These are phyloP conservation scores for Cutaneotrichosporon arboriforme DNA, from an alignment of 1,284 basidiomycete genomes.

Conservation along the genomic window DNA sequence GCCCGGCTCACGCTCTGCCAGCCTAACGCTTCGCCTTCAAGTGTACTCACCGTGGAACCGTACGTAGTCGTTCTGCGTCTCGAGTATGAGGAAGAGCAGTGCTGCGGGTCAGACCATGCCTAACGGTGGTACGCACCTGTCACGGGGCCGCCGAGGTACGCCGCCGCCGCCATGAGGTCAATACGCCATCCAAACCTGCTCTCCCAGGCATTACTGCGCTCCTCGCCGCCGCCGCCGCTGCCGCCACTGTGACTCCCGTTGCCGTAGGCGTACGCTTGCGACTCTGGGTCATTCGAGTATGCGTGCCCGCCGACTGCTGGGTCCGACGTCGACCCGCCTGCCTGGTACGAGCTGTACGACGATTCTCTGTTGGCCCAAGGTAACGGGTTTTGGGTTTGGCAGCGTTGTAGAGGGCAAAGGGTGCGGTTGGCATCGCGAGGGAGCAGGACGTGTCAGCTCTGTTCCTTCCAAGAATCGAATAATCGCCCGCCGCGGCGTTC, in stretches of 20 bases:
- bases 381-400: too few species aligned
- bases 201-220: conserved; percentile 62
- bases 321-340: conserved; percentile 52
- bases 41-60: conserved; percentile 64
- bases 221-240: conserved; percentile 50
- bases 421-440: too few species aligned
- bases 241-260: conserved; percentile 13
- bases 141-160: conserved; percentile 67
- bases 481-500: background rate
- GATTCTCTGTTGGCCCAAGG: conserved; percentile 29
- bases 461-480: too few species aligned
- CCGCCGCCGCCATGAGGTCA: conserved; percentile 62
- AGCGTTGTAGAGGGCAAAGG: too few species aligned
- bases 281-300: conserved; percentile 42
- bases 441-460: too few species aligned
- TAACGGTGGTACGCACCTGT: conserved; percentile 55
- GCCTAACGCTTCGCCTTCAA: too few species aligned
- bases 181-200: conserved; percentile 65
- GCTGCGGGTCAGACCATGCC: conserved; percentile 49
- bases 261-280: conserved; percentile 17
- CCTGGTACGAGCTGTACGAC: conserved; percentile 55
- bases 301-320: conserved; percentile 36
- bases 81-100: conserved; percentile 62
- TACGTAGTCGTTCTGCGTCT: conserved; percentile 73
- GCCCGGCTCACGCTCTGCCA: too few species aligned